Conservation (phyloP, 805 yeast genomes). For the Komagataella kurtzmanii region DNA sequence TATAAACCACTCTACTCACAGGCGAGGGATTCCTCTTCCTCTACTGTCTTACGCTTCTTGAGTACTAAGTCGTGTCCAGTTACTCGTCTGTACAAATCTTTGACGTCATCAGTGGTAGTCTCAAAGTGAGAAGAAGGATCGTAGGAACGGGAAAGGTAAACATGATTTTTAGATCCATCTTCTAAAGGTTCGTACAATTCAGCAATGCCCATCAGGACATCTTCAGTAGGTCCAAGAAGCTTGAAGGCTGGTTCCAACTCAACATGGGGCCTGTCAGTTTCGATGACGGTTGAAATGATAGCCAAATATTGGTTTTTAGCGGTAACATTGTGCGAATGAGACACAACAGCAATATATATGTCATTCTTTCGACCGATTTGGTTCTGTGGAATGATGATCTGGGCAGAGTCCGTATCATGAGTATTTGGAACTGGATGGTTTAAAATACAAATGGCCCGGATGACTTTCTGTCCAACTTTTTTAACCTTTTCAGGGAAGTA, state of each 20-base stretch:
- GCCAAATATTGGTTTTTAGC: slow-evolving; percentile 86
- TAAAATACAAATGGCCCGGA: slow-evolving; percentile 78
- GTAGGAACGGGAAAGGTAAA: slow-evolving; percentile 78
- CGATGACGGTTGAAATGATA: slow-evolving; percentile 86
- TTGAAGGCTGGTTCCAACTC: slow-evolving; percentile 93
- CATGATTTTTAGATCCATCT: slow-evolving; percentile 70
- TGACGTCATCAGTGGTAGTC: slow-evolving; percentile 91
- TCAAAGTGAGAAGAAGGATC: slow-evolving; percentile 95
- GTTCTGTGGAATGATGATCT: slow-evolving; percentile 92
- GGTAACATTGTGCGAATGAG: slow-evolving; percentile 81
- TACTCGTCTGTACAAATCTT: slow-evolving; percentile 83
- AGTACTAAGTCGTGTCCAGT: slow-evolving; percentile 86
- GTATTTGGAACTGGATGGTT: slow-evolving; percentile 84
- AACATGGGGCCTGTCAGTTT: slow-evolving; percentile 82
- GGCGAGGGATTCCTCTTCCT: slow-evolving; percentile 40
- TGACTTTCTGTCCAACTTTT: slow-evolving; percentile 60
- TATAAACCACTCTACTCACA: slow-evolving; percentile 11
- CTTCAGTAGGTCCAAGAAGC: slow-evolving; percentile 66
- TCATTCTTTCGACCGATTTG: slow-evolving; percentile 89
- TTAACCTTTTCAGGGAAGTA: slow-evolving; percentile 81
- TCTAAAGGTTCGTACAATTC: slow-evolving; percentile 78
- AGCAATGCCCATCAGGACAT: slow-evolving; percentile 87
- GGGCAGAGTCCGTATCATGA: slow-evolving; percentile 74
- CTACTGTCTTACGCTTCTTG: slow-evolving; percentile 58
- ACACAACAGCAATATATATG: slow-evolving; percentile 84